Conservation (phyloP, 2,329 filamentous ascomycete genomes). For the Apiospora kogelbergensis region DNA sequence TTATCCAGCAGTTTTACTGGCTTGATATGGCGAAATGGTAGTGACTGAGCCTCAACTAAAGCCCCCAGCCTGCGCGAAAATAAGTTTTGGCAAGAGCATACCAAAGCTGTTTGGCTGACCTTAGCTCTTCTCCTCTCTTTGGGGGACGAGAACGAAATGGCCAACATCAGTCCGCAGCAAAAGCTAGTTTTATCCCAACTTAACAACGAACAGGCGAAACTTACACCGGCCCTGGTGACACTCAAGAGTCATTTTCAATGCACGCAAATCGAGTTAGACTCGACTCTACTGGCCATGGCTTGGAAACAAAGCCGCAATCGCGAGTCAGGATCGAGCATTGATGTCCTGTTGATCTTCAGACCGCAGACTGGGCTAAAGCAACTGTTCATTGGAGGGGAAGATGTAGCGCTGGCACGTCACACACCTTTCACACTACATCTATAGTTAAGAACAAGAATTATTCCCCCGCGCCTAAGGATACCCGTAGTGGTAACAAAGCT, state of each 20-base stretch:
- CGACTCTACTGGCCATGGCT: neutral
- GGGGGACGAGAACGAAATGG: neutral
- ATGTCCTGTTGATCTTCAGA: neutral
- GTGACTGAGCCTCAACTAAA: neutral
- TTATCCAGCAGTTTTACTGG: neutral
- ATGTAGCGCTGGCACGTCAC: neutral
- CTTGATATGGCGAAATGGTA: neutral
- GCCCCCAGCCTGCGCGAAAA: neutral
- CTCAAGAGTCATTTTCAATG: neutral
- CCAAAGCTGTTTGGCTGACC: neutral
- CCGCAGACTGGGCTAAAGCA: neutral
- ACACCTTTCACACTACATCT: neutral
- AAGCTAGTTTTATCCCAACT: neutral
- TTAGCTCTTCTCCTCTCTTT: neutral
- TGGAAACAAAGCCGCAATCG: neutral
- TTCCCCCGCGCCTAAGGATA: neutral
- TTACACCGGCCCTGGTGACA: neutral
- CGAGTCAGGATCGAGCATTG: neutral
- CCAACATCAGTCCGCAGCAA: neutral
- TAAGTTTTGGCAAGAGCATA: neutral
- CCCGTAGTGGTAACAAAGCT: neutral
- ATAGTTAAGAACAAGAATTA: too few relatives aligned
- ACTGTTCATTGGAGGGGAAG: neutral
- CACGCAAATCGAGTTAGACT: neutral
- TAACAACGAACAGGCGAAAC: neutral